Evolutionary conservation across 1,284 basidiomycete species (phyloP), one percentile per base, ranked within the genome.

Genomic region (Cutaneotrichosporon mucoides): DNA sequence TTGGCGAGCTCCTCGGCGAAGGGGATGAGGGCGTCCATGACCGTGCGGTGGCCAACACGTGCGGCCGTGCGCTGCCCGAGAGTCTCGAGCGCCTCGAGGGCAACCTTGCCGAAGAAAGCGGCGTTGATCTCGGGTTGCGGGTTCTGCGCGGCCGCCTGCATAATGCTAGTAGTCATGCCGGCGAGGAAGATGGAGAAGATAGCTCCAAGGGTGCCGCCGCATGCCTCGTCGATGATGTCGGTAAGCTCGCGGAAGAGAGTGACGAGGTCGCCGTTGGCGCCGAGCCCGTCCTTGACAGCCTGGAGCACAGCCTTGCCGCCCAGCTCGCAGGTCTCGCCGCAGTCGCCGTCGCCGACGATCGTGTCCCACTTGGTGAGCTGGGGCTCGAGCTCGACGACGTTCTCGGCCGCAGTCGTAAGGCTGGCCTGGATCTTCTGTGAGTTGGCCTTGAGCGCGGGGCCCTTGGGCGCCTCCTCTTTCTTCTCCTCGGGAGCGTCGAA

Each of bases 341-440:
- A 77, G 60, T 77, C 76, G 8, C 76, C 76, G 63, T 77, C 76
- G 34, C 75, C 76, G 36, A 68, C 67, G 35, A 68, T 63, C 5
- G 80, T 81, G 66, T 81, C 80, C 73, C 79, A 80, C 61, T 73
- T 68, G 7, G 80, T 81, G 41, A 81, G 65, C 47, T 76, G 71
- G 0, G 80, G 80, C 68, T 81, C 80, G 15, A 73, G 65, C 2
- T 68, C 68, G n/a, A 76, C 65, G 2, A 73, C 71, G 57, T 72
- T 70, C 41, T 71, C 66, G 1, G 70, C 62, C 1, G 73, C 72
- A 0, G 54, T 54, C 42, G 62, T 67, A 62, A 76, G 71, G 1
- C 69, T 64, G 12, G 63, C 53, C 53, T 61, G 59, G 34, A 75
- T 68, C 8, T 51, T 34, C 11, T 63, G 50, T 12, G n/a, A 11